Conservation (phyloP, 331 rosid species). For the Quercus lobata region DNA sequence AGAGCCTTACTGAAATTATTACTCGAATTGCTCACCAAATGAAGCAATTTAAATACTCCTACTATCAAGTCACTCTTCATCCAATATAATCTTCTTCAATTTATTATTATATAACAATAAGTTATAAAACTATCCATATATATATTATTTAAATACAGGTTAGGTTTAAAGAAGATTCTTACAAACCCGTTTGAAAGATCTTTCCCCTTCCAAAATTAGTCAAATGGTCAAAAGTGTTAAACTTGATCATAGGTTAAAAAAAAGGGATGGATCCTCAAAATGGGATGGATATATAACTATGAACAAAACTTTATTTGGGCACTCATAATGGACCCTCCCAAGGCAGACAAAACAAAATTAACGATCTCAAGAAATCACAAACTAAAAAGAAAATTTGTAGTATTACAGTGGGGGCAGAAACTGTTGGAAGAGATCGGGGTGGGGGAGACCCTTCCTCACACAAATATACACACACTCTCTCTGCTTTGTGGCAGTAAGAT, state of each 20-base stretch:
- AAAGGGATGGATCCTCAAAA: no score
- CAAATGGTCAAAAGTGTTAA: no score
- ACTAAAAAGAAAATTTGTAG: conserved; percentile 8
- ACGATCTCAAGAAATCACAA: conserved; percentile 34
- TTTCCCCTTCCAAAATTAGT: no score
- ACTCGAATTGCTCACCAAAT: accelerated
- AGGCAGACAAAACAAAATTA: conserved; percentile 30
- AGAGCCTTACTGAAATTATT: accelerated
- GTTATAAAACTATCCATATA: no score
- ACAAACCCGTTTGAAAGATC: no score
- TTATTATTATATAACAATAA: no score
- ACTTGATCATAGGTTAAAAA: no score
- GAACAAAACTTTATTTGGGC: conserved; percentile 25
- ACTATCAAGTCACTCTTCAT: no score
- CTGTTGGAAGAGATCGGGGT: neutral
- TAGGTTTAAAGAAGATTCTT: no score
- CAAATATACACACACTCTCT: neutral
- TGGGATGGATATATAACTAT: conserved; percentile 15
- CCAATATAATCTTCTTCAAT: accelerated
- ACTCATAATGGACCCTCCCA: conserved; percentile 13
- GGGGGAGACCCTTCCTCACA: conserved; percentile 4
- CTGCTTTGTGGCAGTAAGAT: conserved; percentile 30
- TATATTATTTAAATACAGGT: no score
- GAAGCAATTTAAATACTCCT: no score
- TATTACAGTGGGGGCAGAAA: conserved; percentile 38